phyloP scores from a whole-genome alignment of 495 filamentous ascomycete species.

The Trichoderma orchidacearum region DNA sequence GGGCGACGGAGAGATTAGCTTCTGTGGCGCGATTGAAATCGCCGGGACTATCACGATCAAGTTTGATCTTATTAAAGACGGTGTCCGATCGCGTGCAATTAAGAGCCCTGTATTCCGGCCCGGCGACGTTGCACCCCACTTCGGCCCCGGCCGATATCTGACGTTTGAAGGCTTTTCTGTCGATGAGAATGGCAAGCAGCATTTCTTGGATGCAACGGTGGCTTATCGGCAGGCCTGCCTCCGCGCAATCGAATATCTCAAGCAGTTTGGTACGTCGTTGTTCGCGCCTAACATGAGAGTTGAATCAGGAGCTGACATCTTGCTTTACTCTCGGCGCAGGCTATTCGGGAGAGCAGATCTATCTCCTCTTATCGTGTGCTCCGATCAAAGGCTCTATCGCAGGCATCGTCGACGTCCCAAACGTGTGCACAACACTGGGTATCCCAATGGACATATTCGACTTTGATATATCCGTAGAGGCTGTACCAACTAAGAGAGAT shows the following conservation, averaged over 20 bases:
- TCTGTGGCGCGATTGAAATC: slow-evolving; percentile 97
- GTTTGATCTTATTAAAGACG: slow-evolving; percentile 77
- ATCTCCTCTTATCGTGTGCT: slow-evolving; percentile 77
- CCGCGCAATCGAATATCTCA: background rate
- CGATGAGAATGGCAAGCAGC: slow-evolving; percentile 82
- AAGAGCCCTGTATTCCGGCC: slow-evolving; percentile 84
- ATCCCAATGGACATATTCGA: slow-evolving; percentile 94
- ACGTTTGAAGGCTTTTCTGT: slow-evolving; percentile 95
- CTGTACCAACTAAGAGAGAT: slow-evolving; percentile 8
- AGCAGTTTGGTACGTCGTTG: slow-evolving; percentile 26
- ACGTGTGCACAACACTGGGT: slow-evolving; percentile 79
- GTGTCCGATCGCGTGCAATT: slow-evolving; percentile 61
- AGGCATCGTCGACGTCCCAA: slow-evolving; percentile 79
- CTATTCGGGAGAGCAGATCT: slow-evolving; percentile 66
- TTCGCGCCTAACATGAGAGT: background rate
- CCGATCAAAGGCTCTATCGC: slow-evolving; percentile 87
- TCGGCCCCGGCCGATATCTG: slow-evolving; percentile 71
- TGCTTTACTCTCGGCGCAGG: slow-evolving; percentile 79
- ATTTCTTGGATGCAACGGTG: slow-evolving; percentile 85
- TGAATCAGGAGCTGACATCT: slow-evolving; percentile 21
- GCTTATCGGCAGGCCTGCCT: slow-evolving; percentile 82
- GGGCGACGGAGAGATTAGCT: slow-evolving; percentile 88
- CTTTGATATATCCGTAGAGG: slow-evolving; percentile 73
- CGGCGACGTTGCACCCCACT: slow-evolving; percentile 84
- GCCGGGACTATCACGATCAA: slow-evolving; percentile 86